Evolutionary conservation across 2,329 filamentous ascomycete genomes (phyloP).

Genomic region (Drechmeria coniospora): DNA sequence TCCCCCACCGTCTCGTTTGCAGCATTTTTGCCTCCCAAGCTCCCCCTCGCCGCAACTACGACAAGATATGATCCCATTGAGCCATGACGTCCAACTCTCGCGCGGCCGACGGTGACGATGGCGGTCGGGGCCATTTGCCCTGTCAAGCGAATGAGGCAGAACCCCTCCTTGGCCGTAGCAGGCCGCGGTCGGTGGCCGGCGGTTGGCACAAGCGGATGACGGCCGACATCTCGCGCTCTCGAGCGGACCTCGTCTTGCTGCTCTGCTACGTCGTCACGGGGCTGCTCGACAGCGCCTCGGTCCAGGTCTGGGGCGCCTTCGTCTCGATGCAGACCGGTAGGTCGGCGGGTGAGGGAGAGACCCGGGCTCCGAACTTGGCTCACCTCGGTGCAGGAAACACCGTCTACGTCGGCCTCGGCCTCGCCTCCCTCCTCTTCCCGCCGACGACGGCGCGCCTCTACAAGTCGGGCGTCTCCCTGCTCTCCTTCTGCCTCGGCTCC

Average conservation of each 20-base stretch:
- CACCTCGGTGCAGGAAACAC: slow-evolving; percentile 43
- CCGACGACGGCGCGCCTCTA: slow-evolving; percentile 14
- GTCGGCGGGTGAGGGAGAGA: slow-evolving; percentile 10
- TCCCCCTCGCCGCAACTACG: too few relatives aligned
- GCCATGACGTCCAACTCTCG: too few relatives aligned
- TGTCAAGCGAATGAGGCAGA: too few relatives aligned
- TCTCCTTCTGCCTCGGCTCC: slow-evolving; percentile 56
- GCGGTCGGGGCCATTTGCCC: too few relatives aligned
- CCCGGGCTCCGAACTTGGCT: background rate
- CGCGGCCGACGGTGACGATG: too few relatives aligned
- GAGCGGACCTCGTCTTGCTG: slow-evolving; percentile 54
- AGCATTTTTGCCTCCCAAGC: too few relatives aligned
- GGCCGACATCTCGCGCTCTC: slow-evolving; percentile 39
- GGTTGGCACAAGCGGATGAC: slow-evolving; percentile 19
- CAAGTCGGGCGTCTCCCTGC: slow-evolving; percentile 56
- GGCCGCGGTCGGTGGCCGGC: slow-evolving; percentile 7
- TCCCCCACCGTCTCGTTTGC: too few relatives aligned
- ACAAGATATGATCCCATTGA: too few relatives aligned
- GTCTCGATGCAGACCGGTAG: slow-evolving; percentile 71
- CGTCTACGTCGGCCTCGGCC: slow-evolving; percentile 60
- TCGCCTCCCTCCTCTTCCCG: slow-evolving; percentile 35
- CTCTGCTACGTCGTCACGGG: slow-evolving; percentile 65
- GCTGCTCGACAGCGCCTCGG: slow-evolving; percentile 59
- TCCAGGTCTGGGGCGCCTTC: slow-evolving; percentile 65
- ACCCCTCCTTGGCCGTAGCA: slow-evolving; percentile 15